phyloP scores from a whole-genome alignment of 2,329 filamentous ascomycete genomes.

The Pseudocercospora eumusae region DNA sequence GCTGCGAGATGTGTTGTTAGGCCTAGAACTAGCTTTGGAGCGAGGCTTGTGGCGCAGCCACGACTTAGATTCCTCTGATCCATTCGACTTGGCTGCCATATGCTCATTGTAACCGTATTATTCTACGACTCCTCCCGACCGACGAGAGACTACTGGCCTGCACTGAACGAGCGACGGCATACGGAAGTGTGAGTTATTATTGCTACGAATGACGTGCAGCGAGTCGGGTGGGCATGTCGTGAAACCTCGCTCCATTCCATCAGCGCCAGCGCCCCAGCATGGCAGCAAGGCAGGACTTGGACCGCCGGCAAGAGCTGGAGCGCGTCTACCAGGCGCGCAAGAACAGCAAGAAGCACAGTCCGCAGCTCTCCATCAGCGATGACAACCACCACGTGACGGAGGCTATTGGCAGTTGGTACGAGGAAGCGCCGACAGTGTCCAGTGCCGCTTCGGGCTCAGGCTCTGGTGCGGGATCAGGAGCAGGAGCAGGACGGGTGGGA shows the following conservation, averaged over 20 bases:
- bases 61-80: background rate
- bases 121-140: background rate
- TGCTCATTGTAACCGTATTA: background rate
- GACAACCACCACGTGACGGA: conserved; percentile 93
- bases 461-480: background rate
- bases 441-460: background rate
- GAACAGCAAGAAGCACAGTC: conserved; percentile 48
- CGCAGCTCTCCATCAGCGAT: conserved; percentile 74
- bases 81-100: background rate
- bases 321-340: conserved; percentile 36
- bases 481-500: background rate
- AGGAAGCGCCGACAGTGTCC: conserved; percentile 41
- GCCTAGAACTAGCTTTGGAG: background rate
- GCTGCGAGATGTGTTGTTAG: background rate
- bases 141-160: background rate
- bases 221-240: conserved; percentile 3
- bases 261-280: conserved; percentile 2
- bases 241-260: conserved; percentile 5
- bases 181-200: background rate
- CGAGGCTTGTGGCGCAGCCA: background rate
- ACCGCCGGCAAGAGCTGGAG: conserved; percentile 48
- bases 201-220: conserved; percentile 6
- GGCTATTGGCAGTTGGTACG: conserved; percentile 88
- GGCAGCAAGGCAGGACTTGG: conserved; percentile 13
- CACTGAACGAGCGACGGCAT: background rate